Evolutionary conservation across 768 basidiomycete species (phyloP), one percentile per base, ranked within the genome.

Genomic region (Russula ochroleuca): DNA sequence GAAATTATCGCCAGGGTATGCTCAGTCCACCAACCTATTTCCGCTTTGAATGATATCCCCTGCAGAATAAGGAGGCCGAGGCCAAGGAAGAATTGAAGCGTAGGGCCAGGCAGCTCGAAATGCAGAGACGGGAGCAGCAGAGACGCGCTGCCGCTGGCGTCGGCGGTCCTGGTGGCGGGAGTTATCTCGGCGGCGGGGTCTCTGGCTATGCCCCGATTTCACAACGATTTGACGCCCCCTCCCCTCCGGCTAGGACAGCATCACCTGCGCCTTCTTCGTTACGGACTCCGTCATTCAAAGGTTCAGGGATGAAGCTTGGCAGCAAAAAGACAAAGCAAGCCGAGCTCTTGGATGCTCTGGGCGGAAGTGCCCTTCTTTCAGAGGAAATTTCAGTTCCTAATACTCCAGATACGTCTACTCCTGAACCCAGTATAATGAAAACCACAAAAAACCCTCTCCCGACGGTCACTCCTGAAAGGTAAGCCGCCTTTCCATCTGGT

Each of bases 1-100:
- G 96, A 98, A 72, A 98, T 98, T 74, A 99, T 98, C 69, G 90
- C 94, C 13, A 83, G 91, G 75, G 94, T 94, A 72, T 65, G 87
- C 76, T 31, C 25, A 14, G 47, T 40, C 28, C 8, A 23, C 31
- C 48, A 15, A 47, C 19, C 62, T 19, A 17, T 50, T 57, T 31
- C 25, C 6, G 17, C 28, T 50, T 38, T 45, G 40, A 41, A 37
- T 50, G 60, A 63, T 15, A 51, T 55, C 56, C 25, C 43, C 38
- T 38, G 19, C 68, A 95, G 89, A 98, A 99, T 80, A 98, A 98
- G 76, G 97, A 99, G 76, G 94, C 94, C 7, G 97, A 99, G 71
- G 97, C 96, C 2, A 99, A 99, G 73, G 97, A 99, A 73, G 96
- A 98, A 72, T 88, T 99, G 72, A 98, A 98, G 74, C 86, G 97